Evolutionary conservation across 1,139 yeast genomes (phyloP).

Genomic region (Nakaseomyces bracarensis): DNA sequence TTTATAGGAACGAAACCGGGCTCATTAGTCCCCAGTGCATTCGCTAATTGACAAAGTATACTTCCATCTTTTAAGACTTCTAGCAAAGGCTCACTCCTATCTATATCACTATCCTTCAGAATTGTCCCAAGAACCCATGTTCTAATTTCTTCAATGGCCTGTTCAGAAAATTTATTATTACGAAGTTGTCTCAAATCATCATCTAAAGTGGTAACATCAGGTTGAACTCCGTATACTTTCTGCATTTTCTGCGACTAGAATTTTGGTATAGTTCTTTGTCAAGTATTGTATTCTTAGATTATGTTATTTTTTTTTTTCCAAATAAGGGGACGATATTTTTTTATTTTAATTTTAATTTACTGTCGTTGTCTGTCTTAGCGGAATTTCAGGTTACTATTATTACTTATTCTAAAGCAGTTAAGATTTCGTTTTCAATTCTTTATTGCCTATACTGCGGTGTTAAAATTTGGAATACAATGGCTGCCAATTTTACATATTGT

Average conservation of each 20-base stretch:
- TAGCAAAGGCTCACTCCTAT: constrained; percentile 33
- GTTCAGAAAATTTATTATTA: constrained; percentile 40
- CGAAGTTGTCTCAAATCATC: constrained; percentile 47
- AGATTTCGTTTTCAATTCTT: too few relatives aligned
- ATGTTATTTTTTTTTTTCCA: too few relatives aligned
- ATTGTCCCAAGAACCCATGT: constrained; percentile 41
- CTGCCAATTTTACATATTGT: too few relatives aligned
- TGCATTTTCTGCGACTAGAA: constrained; percentile 13
- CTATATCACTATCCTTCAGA: constrained; percentile 15
- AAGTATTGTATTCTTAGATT: too few relatives aligned
- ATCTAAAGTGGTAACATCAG: constrained; percentile 48
- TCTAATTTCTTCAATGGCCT: constrained; percentile 38
- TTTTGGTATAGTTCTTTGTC: too few relatives aligned
- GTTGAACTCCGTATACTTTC: constrained; percentile 15
- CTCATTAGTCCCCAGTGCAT: constrained; percentile 22
- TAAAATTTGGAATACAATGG: too few relatives aligned
- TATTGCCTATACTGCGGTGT: too few relatives aligned
- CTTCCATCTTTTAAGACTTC: constrained; percentile 59
- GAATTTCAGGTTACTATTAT: too few relatives aligned
- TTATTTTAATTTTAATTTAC: too few relatives aligned
- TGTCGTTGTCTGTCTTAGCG: too few relatives aligned
- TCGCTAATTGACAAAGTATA: constrained; percentile 42
- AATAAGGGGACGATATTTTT: too few relatives aligned
- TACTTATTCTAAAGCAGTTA: too few relatives aligned
- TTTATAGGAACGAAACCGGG: constrained; percentile 34